Evolutionary conservation across 805 yeast genomes (phyloP), one percentile per base, ranked within the genome.

Genomic region (Hanseniaspora lachancei): DNA sequence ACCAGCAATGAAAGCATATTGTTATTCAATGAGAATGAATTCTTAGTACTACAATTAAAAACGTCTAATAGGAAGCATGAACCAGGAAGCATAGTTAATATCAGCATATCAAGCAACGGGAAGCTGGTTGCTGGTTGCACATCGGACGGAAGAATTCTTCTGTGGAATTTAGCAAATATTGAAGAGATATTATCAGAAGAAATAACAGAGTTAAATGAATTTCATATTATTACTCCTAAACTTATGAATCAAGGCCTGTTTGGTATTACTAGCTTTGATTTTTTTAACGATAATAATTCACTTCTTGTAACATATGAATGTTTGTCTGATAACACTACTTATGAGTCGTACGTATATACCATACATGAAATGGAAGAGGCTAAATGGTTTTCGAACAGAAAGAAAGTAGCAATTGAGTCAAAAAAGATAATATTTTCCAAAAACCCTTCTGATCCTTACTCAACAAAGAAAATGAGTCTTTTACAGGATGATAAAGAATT

Each of bases 1-100:
- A 89, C 96, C 0, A 62, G 76, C 0, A 77, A 76, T 51, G 95
- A 95, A 1, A 70, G 66, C 39, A 70, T 87, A 0, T 66, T 86
- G 5, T 72, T 84, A 5, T 89, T 86, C 66, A 84, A 82, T 62
- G 82, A 81, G 59, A 76, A 76, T 46, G 96, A 89, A 65, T 72
- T 70, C 34, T 63, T 85, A 4, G 70, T 75, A 15, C 68, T 69
- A 44, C 72, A 74, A 8, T 55, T 68, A 29, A 36, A 35, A 27
- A 5, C 41, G 9, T 53, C 62, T 1, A 68, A 68, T 7, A 58
- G 59, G 16, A 47, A 52, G 18, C 52, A 58, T 35, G 49, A 57
- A 29, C 29, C 65, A 15, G 64, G 72, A 38, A 81, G 83, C 0
- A 61, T 74, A 0, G 79, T 87, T 0, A 74, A 84, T 0, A 62